Evolutionary conservation across 1,139 yeast genomes (phyloP).

Genomic region (Scheffersomyces illinoinensis): DNA sequence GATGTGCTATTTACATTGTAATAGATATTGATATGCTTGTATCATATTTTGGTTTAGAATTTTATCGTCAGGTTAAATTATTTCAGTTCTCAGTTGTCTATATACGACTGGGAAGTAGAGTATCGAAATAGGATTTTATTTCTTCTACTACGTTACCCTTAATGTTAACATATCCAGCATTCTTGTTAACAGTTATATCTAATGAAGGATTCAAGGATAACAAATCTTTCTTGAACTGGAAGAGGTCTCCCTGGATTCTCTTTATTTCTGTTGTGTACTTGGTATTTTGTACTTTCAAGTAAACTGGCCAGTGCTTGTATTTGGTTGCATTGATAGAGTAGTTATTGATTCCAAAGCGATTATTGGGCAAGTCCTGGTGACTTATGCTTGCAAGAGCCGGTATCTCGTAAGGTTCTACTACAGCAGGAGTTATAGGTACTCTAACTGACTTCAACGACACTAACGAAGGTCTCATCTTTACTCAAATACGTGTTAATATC

Average conservation of each 20-base stretch:
- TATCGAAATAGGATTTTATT: conserved; percentile 39
- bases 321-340: conserved; percentile 57
- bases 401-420: conserved; percentile 22
- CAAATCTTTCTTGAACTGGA: conserved; percentile 60
- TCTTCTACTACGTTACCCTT: conserved; percentile 58
- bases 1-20: not conserved
- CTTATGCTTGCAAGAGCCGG: conserved; percentile 30
- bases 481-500: not conserved
- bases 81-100: not conserved
- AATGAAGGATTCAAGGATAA: conserved; percentile 47
- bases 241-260: conserved; percentile 61
- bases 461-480: conserved; percentile 29
- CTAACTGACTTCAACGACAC: conserved; percentile 25
- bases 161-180: conserved; percentile 46
- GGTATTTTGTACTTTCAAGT: conserved; percentile 56
- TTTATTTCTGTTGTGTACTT: conserved; percentile 62
- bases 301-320: conserved; percentile 70
- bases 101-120: conserved; percentile 2
- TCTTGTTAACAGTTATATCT: conserved; percentile 43
- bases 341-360: conserved; percentile 42
- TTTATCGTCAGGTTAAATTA: not conserved
- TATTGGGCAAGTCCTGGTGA: conserved; percentile 34
- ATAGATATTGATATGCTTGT: not conserved
- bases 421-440: conserved; percentile 20
- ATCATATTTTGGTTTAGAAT: not conserved